Conservation (phyloP, 2,329 filamentous ascomycete genomes). For the Phymatotrichopsis omnivora region DNA sequence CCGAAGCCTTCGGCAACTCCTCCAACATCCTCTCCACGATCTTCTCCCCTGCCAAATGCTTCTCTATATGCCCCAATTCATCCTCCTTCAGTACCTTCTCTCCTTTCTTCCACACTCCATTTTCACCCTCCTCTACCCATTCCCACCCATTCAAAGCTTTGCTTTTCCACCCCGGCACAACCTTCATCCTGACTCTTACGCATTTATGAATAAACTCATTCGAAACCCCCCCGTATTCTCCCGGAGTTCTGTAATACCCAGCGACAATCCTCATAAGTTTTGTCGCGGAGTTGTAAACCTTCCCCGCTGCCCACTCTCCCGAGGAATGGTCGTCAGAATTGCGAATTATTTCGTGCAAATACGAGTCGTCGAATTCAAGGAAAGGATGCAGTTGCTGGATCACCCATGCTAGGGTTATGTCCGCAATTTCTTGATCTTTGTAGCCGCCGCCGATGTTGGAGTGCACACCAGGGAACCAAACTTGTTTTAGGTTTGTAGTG, state of each 20-base stretch:
- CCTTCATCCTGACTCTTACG: slow-evolving; percentile 24
- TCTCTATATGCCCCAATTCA: slow-evolving; percentile 20
- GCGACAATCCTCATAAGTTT: slow-evolving; percentile 25
- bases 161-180: slow-evolving; percentile 15
- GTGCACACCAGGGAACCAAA: slow-evolving; percentile 43
- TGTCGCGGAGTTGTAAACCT: slow-evolving; percentile 33
- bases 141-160: slow-evolving; percentile 20
- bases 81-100: slow-evolving; percentile 18
- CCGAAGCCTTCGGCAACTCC: slow-evolving; percentile 18
- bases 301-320: slow-evolving; percentile 34
- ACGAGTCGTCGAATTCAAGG: slow-evolving; percentile 35
- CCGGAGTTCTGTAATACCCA: slow-evolving; percentile 29
- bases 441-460: slow-evolving; percentile 41
- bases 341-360: slow-evolving; percentile 33
- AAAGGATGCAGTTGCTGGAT: slow-evolving; percentile 38
- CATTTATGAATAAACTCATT: slow-evolving; percentile 28
- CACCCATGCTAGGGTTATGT: slow-evolving; percentile 44
- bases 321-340: slow-evolving; percentile 26
- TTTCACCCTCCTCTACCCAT: slow-evolving; percentile 12
- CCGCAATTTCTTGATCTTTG: slow-evolving; percentile 41
- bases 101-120: slow-evolving; percentile 13
- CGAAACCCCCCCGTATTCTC: slow-evolving; percentile 28
- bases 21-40: slow-evolving; percentile 23
- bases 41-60: slow-evolving; percentile 18
- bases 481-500: slow-evolving; percentile 36